Conservation (phyloP, 768 basidiomycete species). For the Macrocybe gigantea region DNA sequence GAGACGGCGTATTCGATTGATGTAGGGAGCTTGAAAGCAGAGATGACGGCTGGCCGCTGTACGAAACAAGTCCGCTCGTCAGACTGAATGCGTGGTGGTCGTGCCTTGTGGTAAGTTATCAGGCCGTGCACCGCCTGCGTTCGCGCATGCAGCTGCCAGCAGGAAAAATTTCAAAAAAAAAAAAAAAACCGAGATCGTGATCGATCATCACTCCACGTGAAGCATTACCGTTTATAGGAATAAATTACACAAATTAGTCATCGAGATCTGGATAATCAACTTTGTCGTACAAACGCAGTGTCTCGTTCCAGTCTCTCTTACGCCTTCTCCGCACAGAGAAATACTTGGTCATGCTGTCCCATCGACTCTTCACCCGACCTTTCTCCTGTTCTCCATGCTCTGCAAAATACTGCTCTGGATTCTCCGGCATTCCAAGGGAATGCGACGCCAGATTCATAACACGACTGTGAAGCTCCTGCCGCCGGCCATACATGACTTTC, state of each 20-base stretch:
- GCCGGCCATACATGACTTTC: slow-evolving; percentile 42
- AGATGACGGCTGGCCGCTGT: no score
- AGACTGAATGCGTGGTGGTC: no score
- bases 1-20: no score
- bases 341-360: slow-evolving; percentile 71
- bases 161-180: slow-evolving; percentile 11
- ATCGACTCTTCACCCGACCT: slow-evolving; percentile 57
- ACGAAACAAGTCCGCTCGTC: no score
- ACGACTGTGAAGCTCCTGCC: slow-evolving; percentile 55
- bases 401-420: slow-evolving; percentile 66
- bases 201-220: no score
- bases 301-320: slow-evolving; percentile 91
- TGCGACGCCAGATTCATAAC: slow-evolving; percentile 60
- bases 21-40: no score
- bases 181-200: neutral
- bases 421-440: slow-evolving; percentile 53
- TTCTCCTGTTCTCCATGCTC: slow-evolving; percentile 60
- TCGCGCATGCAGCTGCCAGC: no score
- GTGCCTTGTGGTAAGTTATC: no score
- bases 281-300: slow-evolving; percentile 71
- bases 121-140: no score
- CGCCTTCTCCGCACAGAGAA: slow-evolving; percentile 75
- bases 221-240: no score
- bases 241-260: slow-evolving; percentile 1
- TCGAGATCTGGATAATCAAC: slow-evolving; percentile 74